Evolutionary conservation across 2,329 filamentous ascomycete genomes (phyloP), one percentile per base, ranked within the genome.

Genomic region (Akanthomyces lecanii): DNA sequence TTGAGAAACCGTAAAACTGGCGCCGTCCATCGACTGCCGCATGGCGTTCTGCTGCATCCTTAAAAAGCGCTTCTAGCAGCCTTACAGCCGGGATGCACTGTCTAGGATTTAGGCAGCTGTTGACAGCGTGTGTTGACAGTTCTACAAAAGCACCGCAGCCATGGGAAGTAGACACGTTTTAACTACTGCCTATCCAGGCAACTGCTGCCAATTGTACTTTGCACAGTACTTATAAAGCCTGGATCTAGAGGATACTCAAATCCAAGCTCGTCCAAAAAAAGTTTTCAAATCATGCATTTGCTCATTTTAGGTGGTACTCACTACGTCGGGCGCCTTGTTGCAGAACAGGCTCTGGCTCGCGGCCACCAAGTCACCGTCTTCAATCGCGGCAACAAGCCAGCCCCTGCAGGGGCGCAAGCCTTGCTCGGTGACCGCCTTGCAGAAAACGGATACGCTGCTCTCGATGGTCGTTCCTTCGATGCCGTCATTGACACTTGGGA

Each of bases 401-500:
- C 66, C 16, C 62, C 63, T 2, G 42, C 47, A 4, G 67, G 67
- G 7, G 61, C 61, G 2, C 64, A 44, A 44, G 30, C 56, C 44
- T 18, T 68, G 14, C 52, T 63, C 44, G 67, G 66, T 50, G 67
- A 69, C 30, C 65, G 67, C 42, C 61, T 65, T 16, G 56, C 62
- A 5, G 28, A 30, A 11, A 38, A 61, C 14, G 64, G 53, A 4
- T 62, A 63, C 47, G 33, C 47, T 18, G 61, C 52, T 21, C 61
- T 68, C 4, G 57, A 65, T 3, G 62, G 62, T 7, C 56, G 59
- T 5, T 42, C 44, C 2, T 69, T 67, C 25, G 64, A 69, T 38
- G 63, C 62, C 23, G 66, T 67, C 21, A 57, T 69, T 14, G 67
- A 69, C 52, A 67, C 66, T 11, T 69, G 67, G 67, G 45, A 23